Evolutionary conservation across 1,139 yeast species (phyloP).

Genomic region (Insectozyma bohioensis): DNA sequence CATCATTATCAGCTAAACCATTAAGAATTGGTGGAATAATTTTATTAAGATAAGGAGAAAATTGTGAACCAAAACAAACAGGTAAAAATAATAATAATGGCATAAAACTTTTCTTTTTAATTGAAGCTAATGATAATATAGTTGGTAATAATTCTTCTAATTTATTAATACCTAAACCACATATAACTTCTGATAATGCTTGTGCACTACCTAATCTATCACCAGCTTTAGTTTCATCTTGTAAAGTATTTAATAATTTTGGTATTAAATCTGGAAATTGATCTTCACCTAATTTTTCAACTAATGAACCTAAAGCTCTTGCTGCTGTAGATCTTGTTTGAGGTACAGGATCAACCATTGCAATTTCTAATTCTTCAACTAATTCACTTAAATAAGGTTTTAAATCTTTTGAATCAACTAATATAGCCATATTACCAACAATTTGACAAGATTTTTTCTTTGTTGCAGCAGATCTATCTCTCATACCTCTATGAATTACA

Average conservation of each 20-base stretch:
- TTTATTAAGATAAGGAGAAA: constrained; percentile 81
- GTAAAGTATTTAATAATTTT: constrained; percentile 70
- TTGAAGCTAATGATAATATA: constrained; percentile 71
- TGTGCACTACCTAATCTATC: constrained; percentile 97
- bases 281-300: constrained; percentile 94
- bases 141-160: constrained; percentile 86
- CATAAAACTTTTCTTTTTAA: constrained; percentile 92
- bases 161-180: constrained; percentile 85
- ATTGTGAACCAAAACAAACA: constrained; percentile 89
- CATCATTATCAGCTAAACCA: constrained; percentile 89
- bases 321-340: constrained; percentile 97
- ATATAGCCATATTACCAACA: constrained; percentile 97
- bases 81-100: constrained; percentile 89
- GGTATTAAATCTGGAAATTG: constrained; percentile 92
- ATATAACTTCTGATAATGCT: constrained; percentile 89
- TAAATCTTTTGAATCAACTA: constrained; percentile 85
- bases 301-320: constrained; percentile 93
- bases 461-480: constrained; percentile 86
- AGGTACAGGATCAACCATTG: constrained; percentile 99
- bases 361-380: constrained; percentile 79
- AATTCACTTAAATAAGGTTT: constrained; percentile 77
- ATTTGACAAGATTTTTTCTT: constrained; percentile 96
- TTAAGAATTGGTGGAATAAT: constrained; percentile 88
- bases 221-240: constrained; percentile 81
- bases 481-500: constrained; percentile 93